Evolutionary conservation across 169 alveolate species (phyloP), one percentile per base, ranked within the genome.

Genomic region (Ichthyophthirius multifiliis): DNA sequence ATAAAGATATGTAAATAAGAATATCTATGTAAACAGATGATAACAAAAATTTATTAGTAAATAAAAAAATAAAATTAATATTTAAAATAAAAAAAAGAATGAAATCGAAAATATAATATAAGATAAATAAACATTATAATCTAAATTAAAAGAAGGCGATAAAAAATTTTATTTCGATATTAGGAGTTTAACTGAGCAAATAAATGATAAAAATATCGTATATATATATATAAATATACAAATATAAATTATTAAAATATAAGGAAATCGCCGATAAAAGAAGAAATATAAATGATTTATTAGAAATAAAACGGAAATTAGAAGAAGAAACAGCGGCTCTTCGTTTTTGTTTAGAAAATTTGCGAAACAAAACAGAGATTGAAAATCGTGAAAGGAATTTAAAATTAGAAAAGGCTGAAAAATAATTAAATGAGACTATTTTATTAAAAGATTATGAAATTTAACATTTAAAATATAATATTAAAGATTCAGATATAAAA

Each of bases 281-380:
- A 48, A 74, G 55, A 37, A 81, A 76, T 55, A 55, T 81, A 3
- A 73, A 67, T 32, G 81, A 81, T 31, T 20, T 81, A 30, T 30
- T 73, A 15, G 86, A 81, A 37, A 43, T 73, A 18, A 81, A 81
- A 81, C 67, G 82, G 34, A 81, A 67, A 34, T 43, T 76, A 15
- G 86, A 81, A 30, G 86, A 81, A 43, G 86, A 81, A 43, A 81
- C 65, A 37, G 86, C 75, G 9, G 46, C 86, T 0, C 43, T 81
- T 1, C 45, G 82, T 16, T 81, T 81, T 48, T 39, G 80, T 35
- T 43, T 81, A n/a, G 86, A 81, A 27, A 76, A 71, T 73, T 48
- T 30, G 43, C 45, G 82, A 0, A 23, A 65, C 3, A 81, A 74
- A 81, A 47, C 39, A 5, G 86, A 81, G 23, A 46, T 76, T 2